These are phyloP conservation scores for Leccinum ochraceum DNA, from an alignment of 768 basidiomycete genomes.

Conservation along the genomic window DNA sequence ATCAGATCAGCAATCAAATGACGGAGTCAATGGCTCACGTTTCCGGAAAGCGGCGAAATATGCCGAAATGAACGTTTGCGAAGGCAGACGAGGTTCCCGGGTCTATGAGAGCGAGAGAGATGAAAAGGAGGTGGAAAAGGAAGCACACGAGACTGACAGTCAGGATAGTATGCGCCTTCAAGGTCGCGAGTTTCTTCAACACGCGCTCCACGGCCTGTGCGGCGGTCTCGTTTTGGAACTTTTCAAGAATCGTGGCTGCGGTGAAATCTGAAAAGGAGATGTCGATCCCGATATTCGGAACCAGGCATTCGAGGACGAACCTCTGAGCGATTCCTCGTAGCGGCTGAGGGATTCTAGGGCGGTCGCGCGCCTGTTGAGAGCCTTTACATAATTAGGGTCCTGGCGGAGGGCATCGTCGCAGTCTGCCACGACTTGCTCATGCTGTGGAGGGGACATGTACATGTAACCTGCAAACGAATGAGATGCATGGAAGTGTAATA, in stretches of 20 bases:
- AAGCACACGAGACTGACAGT: conserved; percentile 42
- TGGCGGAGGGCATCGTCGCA: conserved; percentile 87
- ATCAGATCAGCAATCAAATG: conserved; percentile 8
- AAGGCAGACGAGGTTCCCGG: conserved; percentile 83
- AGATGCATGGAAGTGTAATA: not conserved
- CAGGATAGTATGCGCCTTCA: conserved; percentile 71
- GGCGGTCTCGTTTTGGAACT: conserved; percentile 82
- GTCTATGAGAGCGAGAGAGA: conserved; percentile 31
- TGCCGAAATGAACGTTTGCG: conserved; percentile 87
- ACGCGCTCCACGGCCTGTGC: conserved; percentile 89
- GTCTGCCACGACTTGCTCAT: conserved; percentile 81
- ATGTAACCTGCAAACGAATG: conserved; percentile 68
- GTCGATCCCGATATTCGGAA: not conserved
- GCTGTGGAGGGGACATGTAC: conserved; percentile 83
- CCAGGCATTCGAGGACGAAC: conserved; percentile 40
- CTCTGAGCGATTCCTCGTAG: conserved; percentile 76
- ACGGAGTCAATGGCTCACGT: conserved; percentile 48
- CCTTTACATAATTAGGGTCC: conserved; percentile 85
- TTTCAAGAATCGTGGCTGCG: conserved; percentile 92
- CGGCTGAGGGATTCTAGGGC: conserved; percentile 79
- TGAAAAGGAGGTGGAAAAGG: not conserved
- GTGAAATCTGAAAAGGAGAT: conserved; percentile 71
- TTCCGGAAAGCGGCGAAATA: conserved; percentile 97
- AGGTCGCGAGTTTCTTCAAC: conserved; percentile 73
- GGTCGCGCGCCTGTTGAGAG: conserved; percentile 84